Evolutionary conservation across 2,329 filamentous ascomycete genomes (phyloP).

Genomic region (Sporothrix luriei): DNA sequence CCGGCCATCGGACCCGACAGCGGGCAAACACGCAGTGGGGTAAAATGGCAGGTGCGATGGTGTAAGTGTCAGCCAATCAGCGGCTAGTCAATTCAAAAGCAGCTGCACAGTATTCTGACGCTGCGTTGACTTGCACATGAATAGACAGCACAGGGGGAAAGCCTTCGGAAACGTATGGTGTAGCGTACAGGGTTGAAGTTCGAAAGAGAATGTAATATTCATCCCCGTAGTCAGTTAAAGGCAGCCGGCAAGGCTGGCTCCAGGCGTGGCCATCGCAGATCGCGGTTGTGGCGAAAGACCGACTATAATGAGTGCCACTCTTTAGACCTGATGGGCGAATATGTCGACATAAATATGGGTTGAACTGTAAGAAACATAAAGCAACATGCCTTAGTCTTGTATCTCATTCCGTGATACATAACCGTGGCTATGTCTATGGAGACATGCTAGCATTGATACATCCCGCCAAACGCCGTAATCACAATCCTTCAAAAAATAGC

Average conservation of each 20-base stretch:
- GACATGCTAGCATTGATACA: not conserved
- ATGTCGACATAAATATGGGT: not conserved
- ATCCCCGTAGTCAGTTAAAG: not conserved
- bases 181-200: too few species aligned
- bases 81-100: slow-evolving; percentile 31
- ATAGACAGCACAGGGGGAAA: too few species aligned
- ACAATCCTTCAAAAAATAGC: not conserved
- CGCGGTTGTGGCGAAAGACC: too few species aligned
- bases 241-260: not conserved
- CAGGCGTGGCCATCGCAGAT: not conserved
- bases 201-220: not conserved
- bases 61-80: slow-evolving; percentile 35
- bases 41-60: slow-evolving; percentile 16
- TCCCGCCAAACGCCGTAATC: slow-evolving; percentile 2
- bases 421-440: not conserved
- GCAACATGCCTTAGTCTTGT: not conserved
- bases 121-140: not conserved
- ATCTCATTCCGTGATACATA: slow-evolving; percentile 1
- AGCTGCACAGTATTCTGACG: not conserved
- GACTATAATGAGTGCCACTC: not conserved
- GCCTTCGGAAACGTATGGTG: too few species aligned
- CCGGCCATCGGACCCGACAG: slow-evolving; percentile 33
- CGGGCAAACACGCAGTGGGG: slow-evolving; percentile 9
- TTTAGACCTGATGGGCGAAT: too few species aligned
- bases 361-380: not conserved